phyloP scores from a whole-genome alignment of 352 stramenopile species.

The Phytophthora crassamura region DNA sequence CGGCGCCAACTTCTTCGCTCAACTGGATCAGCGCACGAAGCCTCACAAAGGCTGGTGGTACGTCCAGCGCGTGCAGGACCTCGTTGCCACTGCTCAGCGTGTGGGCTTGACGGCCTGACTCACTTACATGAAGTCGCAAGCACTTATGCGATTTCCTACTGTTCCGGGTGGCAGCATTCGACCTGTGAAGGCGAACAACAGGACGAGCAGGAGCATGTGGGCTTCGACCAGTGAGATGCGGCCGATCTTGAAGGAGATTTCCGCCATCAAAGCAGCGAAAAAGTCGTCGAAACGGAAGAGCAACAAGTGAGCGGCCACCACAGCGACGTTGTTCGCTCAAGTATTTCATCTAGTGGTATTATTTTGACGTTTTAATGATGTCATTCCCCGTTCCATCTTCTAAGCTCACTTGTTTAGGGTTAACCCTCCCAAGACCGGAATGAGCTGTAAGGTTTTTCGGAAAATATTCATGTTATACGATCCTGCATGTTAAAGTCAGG shows the following conservation, averaged over 20 bases:
- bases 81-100: constrained; percentile 15
- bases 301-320: constrained; percentile 1
- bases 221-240: neutral
- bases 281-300: neutral
- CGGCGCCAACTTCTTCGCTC: constrained; percentile 27
- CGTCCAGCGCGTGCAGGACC: neutral
- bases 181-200: constrained; percentile 2
- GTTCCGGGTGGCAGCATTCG: neutral
- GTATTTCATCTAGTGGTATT: too few species aligned
- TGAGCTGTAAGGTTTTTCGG: too few species aligned
- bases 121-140: constrained; percentile 29
- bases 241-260: constrained; percentile 26
- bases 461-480: too few species aligned
- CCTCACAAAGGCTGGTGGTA: constrained; percentile 38
- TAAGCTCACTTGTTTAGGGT: too few species aligned
- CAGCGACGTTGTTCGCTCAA: too few species aligned
- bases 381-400: too few species aligned
- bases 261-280: constrained; percentile 16
- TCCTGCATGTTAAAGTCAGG: too few species aligned
- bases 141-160: constrained; percentile 19
- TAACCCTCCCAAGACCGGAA: too few species aligned
- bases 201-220: constrained; percentile 39
- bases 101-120: constrained; percentile 15
- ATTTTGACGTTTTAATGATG: too few species aligned
- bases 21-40: constrained; percentile 17